Conservation (phyloP, 257 asterid species). For the Forsythia viridissima region DNA sequence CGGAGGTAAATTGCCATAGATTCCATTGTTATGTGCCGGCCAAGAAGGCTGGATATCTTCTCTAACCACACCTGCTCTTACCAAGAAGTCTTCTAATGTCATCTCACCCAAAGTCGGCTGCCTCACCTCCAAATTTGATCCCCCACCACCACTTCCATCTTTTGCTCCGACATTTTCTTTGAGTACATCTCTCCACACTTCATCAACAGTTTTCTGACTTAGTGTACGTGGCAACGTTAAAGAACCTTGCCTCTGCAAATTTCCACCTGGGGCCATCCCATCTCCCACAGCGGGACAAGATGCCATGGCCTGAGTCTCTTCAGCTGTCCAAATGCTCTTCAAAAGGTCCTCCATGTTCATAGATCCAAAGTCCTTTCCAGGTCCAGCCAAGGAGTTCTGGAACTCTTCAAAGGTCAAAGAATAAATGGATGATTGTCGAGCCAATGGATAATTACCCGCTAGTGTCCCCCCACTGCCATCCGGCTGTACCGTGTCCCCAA, state of each 20-base stretch:
- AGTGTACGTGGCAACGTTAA: conserved; percentile 83
- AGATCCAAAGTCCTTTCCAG: conserved; percentile 85
- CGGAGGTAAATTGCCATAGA: conserved; percentile 38
- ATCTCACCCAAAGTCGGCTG: conserved; percentile 78
- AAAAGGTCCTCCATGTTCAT: conserved; percentile 94
- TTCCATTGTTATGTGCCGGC: conserved; percentile 32
- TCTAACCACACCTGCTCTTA: conserved; percentile 78
- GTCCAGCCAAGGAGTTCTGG: conserved; percentile 71
- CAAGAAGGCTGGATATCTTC: conserved; percentile 61
- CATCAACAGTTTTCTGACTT: conserved; percentile 85
- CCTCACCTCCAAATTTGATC: conserved; percentile 44
- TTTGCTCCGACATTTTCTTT: conserved; percentile 48
- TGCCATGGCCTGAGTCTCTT: conserved; percentile 59
- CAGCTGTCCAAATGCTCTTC: conserved; percentile 88
- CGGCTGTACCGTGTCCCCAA: conserved; percentile 48
- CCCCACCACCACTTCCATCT: conserved; percentile 40
- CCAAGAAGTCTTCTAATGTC: conserved; percentile 81
- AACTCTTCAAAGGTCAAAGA: conserved; percentile 88
- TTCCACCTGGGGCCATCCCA: conserved; percentile 44
- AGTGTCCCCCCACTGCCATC: conserved; percentile 52
- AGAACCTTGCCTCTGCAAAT: conserved; percentile 84
- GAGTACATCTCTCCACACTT: conserved; percentile 75
- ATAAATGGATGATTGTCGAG: conserved; percentile 73
- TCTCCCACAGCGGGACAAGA: conserved; percentile 41
- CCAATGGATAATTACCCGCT: conserved; percentile 49